Base-by-base conservation (phyloP, 2,329 filamentous ascomycete genomes). In the Immersiporthe knoxdaviesiana region DNA sequence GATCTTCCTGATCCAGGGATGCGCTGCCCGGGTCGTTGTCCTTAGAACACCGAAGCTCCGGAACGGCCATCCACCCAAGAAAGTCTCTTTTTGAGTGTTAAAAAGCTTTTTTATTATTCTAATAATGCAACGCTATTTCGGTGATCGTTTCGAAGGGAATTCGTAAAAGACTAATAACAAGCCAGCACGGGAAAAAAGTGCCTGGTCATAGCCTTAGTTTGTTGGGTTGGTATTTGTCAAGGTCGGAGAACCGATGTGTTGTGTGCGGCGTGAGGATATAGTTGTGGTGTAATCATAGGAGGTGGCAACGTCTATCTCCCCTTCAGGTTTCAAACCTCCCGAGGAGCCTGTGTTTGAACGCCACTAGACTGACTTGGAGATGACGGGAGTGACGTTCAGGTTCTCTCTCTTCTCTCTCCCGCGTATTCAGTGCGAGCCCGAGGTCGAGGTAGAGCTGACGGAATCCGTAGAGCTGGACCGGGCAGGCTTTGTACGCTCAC, bases 391-490 rank as follows among this genome's bases (percentile, higher is more conserved):
- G 35, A 27, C 59, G 59, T 30, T 32, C 52, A 56, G 24, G 24
- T 32, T 47, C 16, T n/a, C 6, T 5, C 30, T 10, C n/a, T 21
- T 5, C 30, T 7, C n/a, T 24, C 35, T 4, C 4, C 35, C 35
- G 35, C 35, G 35, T 35, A 3, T 56, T 62, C 65, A 71, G 27
- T 69, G 67, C 59, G 67, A 71, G 35, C 37, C 41, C 60, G 67
- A 39, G 79, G 64, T 63, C 32, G 70, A 71, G 37, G 65, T 21
- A 27, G 72, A 72, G 44, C 66, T 72, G 63, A 72, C 47, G 14
- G 71, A 72, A 63, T 64, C 61, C n/a, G 44, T 58, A 24, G 72
- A 72, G 69, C 67, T 70, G 35, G 63, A 69, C 35, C 63, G 68
- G 37, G 63, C 60, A 21, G 71, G 63, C 63, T 69, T 73, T 54